Base-by-base conservation (phyloP, 805 yeast species). In the Metschnikowia arizonensis region DNA sequence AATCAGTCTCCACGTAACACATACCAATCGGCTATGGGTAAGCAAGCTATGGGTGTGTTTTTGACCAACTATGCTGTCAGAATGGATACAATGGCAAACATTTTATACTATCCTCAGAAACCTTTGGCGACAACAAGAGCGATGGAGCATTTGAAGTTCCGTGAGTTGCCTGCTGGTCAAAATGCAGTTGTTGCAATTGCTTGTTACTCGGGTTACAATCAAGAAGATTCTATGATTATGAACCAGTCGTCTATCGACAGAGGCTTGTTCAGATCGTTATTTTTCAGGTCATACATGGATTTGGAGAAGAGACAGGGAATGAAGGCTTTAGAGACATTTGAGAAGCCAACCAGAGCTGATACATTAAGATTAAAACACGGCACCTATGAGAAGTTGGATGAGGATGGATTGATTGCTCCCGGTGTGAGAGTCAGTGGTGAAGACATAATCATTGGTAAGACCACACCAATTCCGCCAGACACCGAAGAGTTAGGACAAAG, bases 151-250 rank as follows among this genome's bases (percentile, higher is more conserved):
- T 76, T 93, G 72, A 91, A 93, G 71, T 93, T 93, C 74, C 81
- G 99, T 74, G 99, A 93, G 69, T 76, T 93, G 52, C 99, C 99
- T 31, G 99, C 99, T 49, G 99, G 99, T 48, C 99, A 93, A 73
- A 93, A 93, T 64, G 99, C 99, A 23, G 82, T 93, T 68, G 99
- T 93, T 38, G 99, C 99, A 24, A 93, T 93, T 76, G 81, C 95
- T 35, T 93, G 99, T 79, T 93, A 93, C 70, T 87, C 96, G 33
- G 99, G 99, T 62, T 93, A 93, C 70, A 93, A 93, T 69, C 99
- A 93, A 77, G 99, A 93, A 85, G 99, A 93, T 85, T 93, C 99
- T 33, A 88, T 93, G 93, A 93, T 93, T 73, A 93, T 93, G 99
- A 93, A 93, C 67, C 99, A 93, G 74, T 85, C 96, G 9, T 87